Evolutionary conservation across 2,329 filamentous ascomycete species (phyloP).

Genomic region (Dactylonectria estremocensis): DNA sequence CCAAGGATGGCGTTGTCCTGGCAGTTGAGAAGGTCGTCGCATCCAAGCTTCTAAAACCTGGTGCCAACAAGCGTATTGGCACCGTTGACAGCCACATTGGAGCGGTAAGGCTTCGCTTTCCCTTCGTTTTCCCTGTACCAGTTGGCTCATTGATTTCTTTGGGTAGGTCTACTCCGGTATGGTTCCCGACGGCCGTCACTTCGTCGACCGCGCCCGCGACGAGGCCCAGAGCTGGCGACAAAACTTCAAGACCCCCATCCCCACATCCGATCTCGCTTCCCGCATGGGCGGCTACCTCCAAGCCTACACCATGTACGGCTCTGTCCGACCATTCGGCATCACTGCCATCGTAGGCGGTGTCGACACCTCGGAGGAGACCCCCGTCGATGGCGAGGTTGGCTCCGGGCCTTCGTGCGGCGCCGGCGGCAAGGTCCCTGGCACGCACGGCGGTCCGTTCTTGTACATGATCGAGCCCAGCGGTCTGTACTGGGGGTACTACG

Average conservation of each 20-base stretch:
- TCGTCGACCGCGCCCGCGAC: conserved; percentile 93
- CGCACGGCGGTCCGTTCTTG: conserved; percentile 89
- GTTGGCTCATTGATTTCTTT: conserved; percentile 29
- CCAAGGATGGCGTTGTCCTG: conserved; percentile 96
- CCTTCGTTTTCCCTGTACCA: neutral
- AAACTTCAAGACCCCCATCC: conserved; percentile 95
- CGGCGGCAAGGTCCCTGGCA: conserved; percentile 83
- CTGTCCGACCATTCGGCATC: conserved; percentile 96
- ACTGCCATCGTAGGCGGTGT: conserved; percentile 95
- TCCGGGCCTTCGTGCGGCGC: conserved; percentile 83
- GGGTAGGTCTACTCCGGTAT: conserved; percentile 91
- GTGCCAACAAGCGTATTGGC: conserved; percentile 97
- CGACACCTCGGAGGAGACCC: conserved; percentile 88
- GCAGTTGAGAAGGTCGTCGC: conserved; percentile 97
- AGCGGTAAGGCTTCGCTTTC: conserved; percentile 76
- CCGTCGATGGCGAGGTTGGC: conserved; percentile 93
- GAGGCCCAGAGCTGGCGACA: conserved; percentile 93
- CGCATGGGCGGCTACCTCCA: conserved; percentile 97
- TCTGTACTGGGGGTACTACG: conserved; percentile 99
- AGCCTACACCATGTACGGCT: conserved; percentile 97
- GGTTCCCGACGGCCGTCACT: conserved; percentile 94
- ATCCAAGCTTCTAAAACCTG: conserved; percentile 95
- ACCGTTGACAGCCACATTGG: conserved; percentile 95
- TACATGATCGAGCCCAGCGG: conserved; percentile 99
- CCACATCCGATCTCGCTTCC: conserved; percentile 87